phyloP scores from a whole-genome alignment of 768 basidiomycete genomes.

The Hypsizygus marmoreus region DNA sequence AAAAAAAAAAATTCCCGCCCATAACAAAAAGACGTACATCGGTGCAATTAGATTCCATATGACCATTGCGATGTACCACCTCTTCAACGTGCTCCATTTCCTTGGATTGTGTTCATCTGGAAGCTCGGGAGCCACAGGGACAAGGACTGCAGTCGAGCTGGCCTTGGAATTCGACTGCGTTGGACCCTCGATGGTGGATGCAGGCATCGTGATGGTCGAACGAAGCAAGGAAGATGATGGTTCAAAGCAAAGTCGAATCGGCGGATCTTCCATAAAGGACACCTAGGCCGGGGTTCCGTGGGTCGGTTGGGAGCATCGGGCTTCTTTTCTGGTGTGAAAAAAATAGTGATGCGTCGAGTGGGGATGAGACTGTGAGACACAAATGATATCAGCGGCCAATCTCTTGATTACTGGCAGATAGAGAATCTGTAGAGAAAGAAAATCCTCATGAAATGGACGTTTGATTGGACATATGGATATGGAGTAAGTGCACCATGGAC shows the following conservation, averaged over 20 bases:
- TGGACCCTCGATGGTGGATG: neutral
- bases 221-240: neutral
- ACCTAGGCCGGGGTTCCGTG: too few relatives aligned
- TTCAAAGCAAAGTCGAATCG: too few relatives aligned
- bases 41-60: slow-evolving; percentile 11
- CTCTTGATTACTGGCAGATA: neutral
- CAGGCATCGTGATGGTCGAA: neutral
- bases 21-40: slow-evolving; percentile 2
- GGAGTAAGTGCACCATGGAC: neutral
- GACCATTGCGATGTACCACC: slow-evolving; percentile 12
- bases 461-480: neutral
- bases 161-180: neutral
- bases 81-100: slow-evolving; percentile 8
- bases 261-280: too few relatives aligned
- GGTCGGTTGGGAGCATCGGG: too few relatives aligned
- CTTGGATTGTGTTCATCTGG: slow-evolving; percentile 1
- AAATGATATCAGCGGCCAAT: neutral
- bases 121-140: neutral
- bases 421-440: too few relatives aligned
- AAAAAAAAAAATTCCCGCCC: neutral
- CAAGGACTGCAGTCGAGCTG: neutral
- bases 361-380: too few relatives aligned
- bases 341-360: too few relatives aligned
- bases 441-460: neutral
- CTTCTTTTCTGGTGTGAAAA: too few relatives aligned